phyloP scores from a whole-genome alignment of 805 yeast genomes.

The Kluyveromyces dobzhanskii region DNA sequence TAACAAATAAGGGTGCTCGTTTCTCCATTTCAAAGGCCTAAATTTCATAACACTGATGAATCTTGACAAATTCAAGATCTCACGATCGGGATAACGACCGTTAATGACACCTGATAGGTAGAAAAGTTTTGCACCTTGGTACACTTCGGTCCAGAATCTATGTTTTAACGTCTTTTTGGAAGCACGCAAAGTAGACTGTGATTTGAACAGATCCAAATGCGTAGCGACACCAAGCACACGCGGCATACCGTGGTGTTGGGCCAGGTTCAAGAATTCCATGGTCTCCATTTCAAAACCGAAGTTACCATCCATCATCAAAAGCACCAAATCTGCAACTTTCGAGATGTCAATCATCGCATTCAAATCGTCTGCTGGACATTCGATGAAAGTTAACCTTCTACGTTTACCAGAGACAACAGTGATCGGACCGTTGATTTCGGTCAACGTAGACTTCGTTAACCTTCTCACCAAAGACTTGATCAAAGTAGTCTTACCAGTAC shows the following conservation, averaged over 20 bases:
- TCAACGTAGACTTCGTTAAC: slow-evolving; percentile 75
- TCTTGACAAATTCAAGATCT: slow-evolving; percentile 81
- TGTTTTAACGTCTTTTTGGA: slow-evolving; percentile 87
- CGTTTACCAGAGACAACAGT: slow-evolving; percentile 95
- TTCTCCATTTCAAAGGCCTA: slow-evolving; percentile 98
- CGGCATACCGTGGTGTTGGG: slow-evolving; percentile 99
- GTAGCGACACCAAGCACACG: slow-evolving; percentile 92
- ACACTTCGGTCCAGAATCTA: slow-evolving; percentile 98
- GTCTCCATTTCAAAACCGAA: slow-evolving; percentile 99
- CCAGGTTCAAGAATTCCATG: slow-evolving; percentile 93
- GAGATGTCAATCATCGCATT: slow-evolving; percentile 96
- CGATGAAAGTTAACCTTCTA: slow-evolving; percentile 85
- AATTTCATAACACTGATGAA: slow-evolving; percentile 96
- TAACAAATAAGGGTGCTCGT: slow-evolving; percentile 90
- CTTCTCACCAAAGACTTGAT: slow-evolving; percentile 83
- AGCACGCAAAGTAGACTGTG: slow-evolving; percentile 80
- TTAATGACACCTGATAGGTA: slow-evolving; percentile 92
- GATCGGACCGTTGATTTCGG: slow-evolving; percentile 90
- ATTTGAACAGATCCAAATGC: slow-evolving; percentile 88
- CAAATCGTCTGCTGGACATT: slow-evolving; percentile 77
- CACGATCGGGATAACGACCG: slow-evolving; percentile 97
- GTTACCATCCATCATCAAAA: slow-evolving; percentile 88
- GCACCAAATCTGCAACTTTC: slow-evolving; percentile 86
- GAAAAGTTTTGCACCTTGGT: slow-evolving; percentile 94
- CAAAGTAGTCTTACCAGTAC: slow-evolving; percentile 93